Evolutionary conservation across 1,284 basidiomycete genomes (phyloP), one percentile per base, ranked within the genome.

Genomic region (Rhodotorula sp.): DNA sequence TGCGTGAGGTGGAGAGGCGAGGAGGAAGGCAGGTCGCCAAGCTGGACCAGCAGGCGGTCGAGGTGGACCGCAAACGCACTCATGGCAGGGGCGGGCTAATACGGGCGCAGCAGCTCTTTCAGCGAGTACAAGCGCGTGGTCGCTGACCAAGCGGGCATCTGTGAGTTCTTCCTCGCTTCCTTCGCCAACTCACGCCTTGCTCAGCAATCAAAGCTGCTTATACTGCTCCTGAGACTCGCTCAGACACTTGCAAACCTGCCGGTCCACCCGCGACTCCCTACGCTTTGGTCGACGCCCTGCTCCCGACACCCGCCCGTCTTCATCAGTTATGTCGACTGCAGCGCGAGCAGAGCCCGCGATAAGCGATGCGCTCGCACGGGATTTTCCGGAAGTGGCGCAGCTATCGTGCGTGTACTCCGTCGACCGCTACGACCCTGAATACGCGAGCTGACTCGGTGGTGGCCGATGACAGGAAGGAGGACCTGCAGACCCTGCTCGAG

Each of bases 401-500:
- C 48, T 74, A 6, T 48, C 67, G 71, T 72, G 44, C 47, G 71
- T 27, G 8, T 44, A 10, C 3, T 44, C 20, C 29, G 24, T n/a
- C 34, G 20, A 32, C 4, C 36, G 4, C 17, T 47, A n/a, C 49
- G n/a, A n/a, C 39, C 13, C 39, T 44, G 39, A 13, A 3, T 13
- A 44, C 11, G 39, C 39, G 39, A 44, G 13, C 39, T 44, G 39
- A 44, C 39, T 17, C 3, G 39, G 39, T 44, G 39, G 19, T 17
- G 48, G 48, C 34, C 54, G 22, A 1, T 2, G 7, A 44, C 78
- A 92, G 91, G 74, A 86, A 89, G 66, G 88, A 91, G 73, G 91
- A 93, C 76, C 84, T 96, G n/a, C 90, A 94, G 80, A 91, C 93
- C 78, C 82, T 95, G 27, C 82, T 95, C 30, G 84, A 85, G 27